Evolutionary conservation across 106 monocot species (phyloP).

Genomic region (Acorus calamus): DNA sequence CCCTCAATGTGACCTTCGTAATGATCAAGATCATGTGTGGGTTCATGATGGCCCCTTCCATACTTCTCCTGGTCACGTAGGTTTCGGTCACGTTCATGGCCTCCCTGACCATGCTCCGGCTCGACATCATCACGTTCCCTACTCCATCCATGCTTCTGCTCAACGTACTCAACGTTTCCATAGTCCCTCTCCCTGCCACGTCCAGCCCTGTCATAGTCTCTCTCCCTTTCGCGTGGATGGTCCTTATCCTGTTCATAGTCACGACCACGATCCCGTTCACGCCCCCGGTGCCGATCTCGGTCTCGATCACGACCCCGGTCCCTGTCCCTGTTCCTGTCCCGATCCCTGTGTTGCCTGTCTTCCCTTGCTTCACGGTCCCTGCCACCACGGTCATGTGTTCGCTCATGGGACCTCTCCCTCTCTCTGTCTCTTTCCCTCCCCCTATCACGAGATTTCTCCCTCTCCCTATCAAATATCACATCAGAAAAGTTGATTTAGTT

Average conservation of each 20-base stretch:
- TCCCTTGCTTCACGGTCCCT: slow-evolving; percentile 27
- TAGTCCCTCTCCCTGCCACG: slow-evolving; percentile 11
- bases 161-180: slow-evolving; percentile 20
- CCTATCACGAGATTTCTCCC: slow-evolving; percentile 65
- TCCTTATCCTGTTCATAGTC: slow-evolving; percentile 15
- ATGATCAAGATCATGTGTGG: slow-evolving; percentile 16
- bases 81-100: slow-evolving; percentile 17
- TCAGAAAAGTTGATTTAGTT: neutral
- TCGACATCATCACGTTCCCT: slow-evolving; percentile 13
- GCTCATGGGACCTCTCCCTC: slow-evolving; percentile 24
- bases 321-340: slow-evolving; percentile 28
- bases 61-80: too few relatives aligned
- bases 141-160: slow-evolving; percentile 25
- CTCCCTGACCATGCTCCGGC: slow-evolving; percentile 18
- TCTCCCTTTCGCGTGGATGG: slow-evolving; percentile 22
- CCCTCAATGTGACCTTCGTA: slow-evolving; percentile 14
- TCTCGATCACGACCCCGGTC: slow-evolving; percentile 39
- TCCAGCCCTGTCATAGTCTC: slow-evolving; percentile 18
- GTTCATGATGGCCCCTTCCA: slow-evolving; percentile 18
- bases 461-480: slow-evolving; percentile 19
- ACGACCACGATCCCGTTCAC: slow-evolving; percentile 22
- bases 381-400: slow-evolving; percentile 14
- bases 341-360: slow-evolving; percentile 27
- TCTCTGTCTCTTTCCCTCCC: slow-evolving; percentile 42
- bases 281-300: slow-evolving; percentile 16